A percentile compares a stretch with the other conserved stretches of the same genome.
Conservation (phyloP, 345 rosid species). For the Acer saccharum region DNA sequence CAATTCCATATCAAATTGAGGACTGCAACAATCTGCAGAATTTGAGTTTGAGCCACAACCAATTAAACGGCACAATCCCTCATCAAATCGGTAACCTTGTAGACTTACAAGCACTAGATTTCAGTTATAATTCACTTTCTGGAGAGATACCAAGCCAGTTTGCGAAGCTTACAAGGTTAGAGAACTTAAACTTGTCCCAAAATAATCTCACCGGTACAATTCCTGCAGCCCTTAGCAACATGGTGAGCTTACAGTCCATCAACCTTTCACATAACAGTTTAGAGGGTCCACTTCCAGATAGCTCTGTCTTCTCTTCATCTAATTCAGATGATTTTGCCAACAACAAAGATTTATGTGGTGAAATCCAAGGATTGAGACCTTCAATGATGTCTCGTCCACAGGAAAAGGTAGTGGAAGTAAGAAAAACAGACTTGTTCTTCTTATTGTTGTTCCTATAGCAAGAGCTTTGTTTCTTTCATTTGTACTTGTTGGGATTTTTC, state of each 20-base stretch:
- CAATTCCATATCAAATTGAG: conserved; percentile 30
- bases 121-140: conserved; percentile 37
- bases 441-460: conserved; percentile 23
- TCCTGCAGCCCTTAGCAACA: conserved; percentile 30
- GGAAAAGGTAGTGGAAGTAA: not conserved
- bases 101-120: conserved; percentile 36
- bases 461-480: conserved; percentile 19
- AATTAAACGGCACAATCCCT: conserved; percentile 20
- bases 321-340: conserved; percentile 21
- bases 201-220: conserved; percentile 37
- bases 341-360: conserved; percentile 39
- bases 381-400: conserved; percentile 8
- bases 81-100: conserved; percentile 36
- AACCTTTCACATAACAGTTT: conserved; percentile 40
- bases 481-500: conserved; percentile 13
- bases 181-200: conserved; percentile 36
- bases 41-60: conserved; percentile 21
- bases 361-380: conserved; percentile 19
- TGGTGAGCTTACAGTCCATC: conserved; percentile 35
- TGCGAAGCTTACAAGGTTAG: conserved; percentile 32
- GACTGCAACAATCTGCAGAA: conserved; percentile 21
- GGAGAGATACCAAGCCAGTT: conserved; percentile 42
- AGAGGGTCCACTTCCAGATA: conserved; percentile 45
- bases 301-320: conserved; percentile 27
- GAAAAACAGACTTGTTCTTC: not conserved